phyloP scores from a whole-genome alignment of 2,329 filamentous ascomycete species.

The Geosmithia flava region DNA sequence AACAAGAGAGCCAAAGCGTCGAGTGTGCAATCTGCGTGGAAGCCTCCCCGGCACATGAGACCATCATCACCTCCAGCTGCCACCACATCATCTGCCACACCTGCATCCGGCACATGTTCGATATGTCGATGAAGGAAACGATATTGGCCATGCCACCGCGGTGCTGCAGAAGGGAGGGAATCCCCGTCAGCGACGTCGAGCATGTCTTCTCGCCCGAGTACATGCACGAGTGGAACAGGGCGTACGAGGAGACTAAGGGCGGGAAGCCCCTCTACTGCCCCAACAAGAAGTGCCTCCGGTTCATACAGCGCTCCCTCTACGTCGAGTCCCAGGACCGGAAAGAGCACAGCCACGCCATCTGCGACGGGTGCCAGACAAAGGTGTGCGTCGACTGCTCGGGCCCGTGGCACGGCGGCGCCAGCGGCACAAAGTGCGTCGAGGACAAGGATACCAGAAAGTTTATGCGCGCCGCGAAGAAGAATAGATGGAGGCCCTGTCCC shows the following conservation, averaged over 20 bases:
- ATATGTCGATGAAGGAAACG: background rate
- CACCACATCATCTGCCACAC: background rate
- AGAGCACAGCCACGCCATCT: conserved; percentile 47
- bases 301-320: conserved; percentile 65
- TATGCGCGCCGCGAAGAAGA: conserved; percentile 51
- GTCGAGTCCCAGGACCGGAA: conserved; percentile 39
- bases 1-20: too few relatives aligned
- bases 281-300: conserved; percentile 57
- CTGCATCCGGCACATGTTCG: background rate
- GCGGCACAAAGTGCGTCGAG: conserved; percentile 49
- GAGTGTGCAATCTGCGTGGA: too few relatives aligned
- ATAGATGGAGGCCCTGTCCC: conserved; percentile 66
- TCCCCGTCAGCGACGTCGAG: background rate
- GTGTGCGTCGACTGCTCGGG: conserved; percentile 65
- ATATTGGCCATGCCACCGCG: background rate
- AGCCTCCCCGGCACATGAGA: background rate
- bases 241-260: conserved; percentile 64
- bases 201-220: background rate
- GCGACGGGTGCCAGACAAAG: conserved; percentile 58
- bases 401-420: conserved; percentile 52
- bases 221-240: conserved; percentile 55
- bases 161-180: background rate
- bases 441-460: conserved; percentile 54
- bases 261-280: conserved; percentile 71
- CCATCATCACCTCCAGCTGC: background rate